phyloP scores from a whole-genome alignment of 768 basidiomycete genomes.

The Arthromyces matolae region DNA sequence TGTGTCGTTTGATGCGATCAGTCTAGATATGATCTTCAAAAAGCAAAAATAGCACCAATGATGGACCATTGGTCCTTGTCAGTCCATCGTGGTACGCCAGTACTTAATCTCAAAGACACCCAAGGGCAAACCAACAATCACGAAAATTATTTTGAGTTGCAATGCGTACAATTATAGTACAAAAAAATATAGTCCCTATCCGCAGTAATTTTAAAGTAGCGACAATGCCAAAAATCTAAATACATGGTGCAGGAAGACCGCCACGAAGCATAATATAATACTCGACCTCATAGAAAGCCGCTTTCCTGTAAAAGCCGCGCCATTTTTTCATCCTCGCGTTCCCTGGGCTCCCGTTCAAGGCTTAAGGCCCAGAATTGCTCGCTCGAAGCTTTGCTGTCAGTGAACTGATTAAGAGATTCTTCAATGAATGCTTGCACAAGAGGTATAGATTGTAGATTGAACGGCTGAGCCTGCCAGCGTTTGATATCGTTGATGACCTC shows the following conservation, averaged over 20 bases:
- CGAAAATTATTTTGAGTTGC: constrained; percentile 2
- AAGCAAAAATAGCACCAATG: too few species aligned
- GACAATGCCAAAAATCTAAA: constrained; percentile 1
- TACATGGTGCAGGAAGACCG: not conserved
- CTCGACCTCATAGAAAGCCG: constrained; percentile 64
- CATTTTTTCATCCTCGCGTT: constrained; percentile 97
- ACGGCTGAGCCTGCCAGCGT: constrained; percentile 89
- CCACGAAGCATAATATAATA: not conserved
- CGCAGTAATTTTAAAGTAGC: not conserved
- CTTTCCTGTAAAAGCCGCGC: constrained; percentile 84
- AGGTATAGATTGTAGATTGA: constrained; percentile 73
- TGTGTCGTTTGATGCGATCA: too few species aligned
- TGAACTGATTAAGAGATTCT: constrained; percentile 70
- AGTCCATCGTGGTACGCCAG: too few species aligned
- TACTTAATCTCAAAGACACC: too few species aligned
- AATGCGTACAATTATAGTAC: constrained; percentile 4
- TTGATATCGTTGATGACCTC: constrained; percentile 97
- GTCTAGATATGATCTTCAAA: too few species aligned
- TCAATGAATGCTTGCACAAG: constrained; percentile 73
- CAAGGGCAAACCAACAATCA: too few species aligned
- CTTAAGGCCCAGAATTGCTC: constrained; percentile 84
- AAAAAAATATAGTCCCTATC: constrained; percentile 2
- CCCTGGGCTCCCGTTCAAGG: constrained; percentile 86
- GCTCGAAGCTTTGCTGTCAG: constrained; percentile 61
- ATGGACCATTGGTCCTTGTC: too few species aligned